Base-by-base conservation (phyloP, 2,329 filamentous ascomycete genomes). In the Pseudogymnoascus sp. region DNA sequence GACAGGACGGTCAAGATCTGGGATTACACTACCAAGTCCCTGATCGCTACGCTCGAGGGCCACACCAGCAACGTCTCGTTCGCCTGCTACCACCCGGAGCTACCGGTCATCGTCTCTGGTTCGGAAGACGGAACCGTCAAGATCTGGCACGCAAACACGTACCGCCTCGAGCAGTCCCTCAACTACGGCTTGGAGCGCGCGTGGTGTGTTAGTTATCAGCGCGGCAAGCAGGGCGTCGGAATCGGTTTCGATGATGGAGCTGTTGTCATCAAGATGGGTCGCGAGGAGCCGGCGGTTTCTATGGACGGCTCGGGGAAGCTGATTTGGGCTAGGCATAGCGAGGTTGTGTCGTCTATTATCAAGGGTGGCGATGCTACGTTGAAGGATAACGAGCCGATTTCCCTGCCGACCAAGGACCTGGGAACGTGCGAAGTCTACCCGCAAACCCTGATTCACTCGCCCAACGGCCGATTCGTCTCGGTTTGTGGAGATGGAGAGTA, bases 1-100 rank as follows among this genome's bases (percentile, higher is more conserved):
- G 95, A 97, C 76, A 87, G 91, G 71, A 97, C 93, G 0, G 91
- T 97, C 71, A 97, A 97, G 81, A 86, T 99, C 63, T 99, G 95
- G 93, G 95, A 99, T 74, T 97, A 99, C 80, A 97, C 93, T 11
- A 97, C 93, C 59, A 99, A 99, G 79, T 95, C 92, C 11, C 81
- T 97, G 68, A 97, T 97, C 73, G 95, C 95, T 31, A 97, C 93
- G 2, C 82, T 99, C 59, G 95, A 99, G 76, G 95, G 95, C 29
- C 95, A 99, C 76, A 96, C 92, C 31, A 96, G 93, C 76, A 99
- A 99, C 72, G 95, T 99, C 59, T 97, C 93, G 2, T 99, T 97
- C 73, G 95, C 95, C 60, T 96, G 93, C 77, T 99, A 97, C 74
- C 95, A 99, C 76, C 95, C 95, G 1, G 93, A 97, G 77, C 81